These are phyloP conservation scores for Mikania micrantha DNA, from an alignment of 129 eudicot species.

Conservation along the genomic window DNA sequence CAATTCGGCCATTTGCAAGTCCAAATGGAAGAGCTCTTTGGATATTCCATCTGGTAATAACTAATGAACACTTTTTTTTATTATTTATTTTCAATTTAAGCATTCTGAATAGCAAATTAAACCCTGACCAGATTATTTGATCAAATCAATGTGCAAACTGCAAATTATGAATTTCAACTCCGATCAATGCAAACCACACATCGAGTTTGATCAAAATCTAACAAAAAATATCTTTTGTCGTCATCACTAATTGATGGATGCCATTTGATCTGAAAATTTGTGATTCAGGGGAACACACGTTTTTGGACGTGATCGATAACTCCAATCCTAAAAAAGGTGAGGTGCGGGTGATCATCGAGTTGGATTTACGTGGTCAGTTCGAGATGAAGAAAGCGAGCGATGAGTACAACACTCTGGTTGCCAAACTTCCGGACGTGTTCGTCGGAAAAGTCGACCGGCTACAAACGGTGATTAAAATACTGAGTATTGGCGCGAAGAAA, in stretches of 20 bases:
- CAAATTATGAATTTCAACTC: background rate
- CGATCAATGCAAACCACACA: constrained; percentile 1
- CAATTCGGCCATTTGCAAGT: constrained; percentile 70
- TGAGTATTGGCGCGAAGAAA: constrained; percentile 60
- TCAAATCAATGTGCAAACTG: too few species aligned
- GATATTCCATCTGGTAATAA: constrained; percentile 72
- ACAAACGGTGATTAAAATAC: constrained; percentile 33
- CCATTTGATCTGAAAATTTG: background rate
- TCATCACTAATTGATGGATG: background rate
- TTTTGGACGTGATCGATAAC: constrained; percentile 60
- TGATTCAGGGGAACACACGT: constrained; percentile 76
- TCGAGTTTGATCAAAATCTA: background rate
- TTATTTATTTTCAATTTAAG: too few species aligned
- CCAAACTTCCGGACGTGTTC: constrained; percentile 57
- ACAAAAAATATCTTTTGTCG: background rate
- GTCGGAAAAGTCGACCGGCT: constrained; percentile 68
- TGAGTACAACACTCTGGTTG: constrained; percentile 51
- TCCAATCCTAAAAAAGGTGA: constrained; percentile 49
- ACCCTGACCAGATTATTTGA: too few species aligned
- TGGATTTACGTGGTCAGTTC: constrained; percentile 67
- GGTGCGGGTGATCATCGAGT: constrained; percentile 58
- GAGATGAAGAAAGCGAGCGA: constrained; percentile 76
- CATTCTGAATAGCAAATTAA: too few species aligned
- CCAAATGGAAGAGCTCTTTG: constrained; percentile 65
- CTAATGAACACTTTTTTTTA: too few species aligned